Evolutionary conservation across 2,329 filamentous ascomycete genomes (phyloP).

Genomic region (Fusarium nodosum): DNA sequence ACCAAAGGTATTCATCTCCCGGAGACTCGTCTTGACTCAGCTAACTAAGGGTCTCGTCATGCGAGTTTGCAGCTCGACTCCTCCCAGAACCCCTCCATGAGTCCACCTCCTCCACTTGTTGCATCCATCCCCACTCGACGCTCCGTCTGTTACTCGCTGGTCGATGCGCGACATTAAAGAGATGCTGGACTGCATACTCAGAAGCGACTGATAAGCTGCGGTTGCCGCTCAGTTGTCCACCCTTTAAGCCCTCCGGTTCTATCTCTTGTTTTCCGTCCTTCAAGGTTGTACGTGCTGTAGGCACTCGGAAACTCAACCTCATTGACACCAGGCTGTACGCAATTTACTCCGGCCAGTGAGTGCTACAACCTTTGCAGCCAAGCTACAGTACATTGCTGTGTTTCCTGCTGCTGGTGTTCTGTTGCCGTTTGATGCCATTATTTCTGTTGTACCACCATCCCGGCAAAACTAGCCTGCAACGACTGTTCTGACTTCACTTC

Average conservation of each 20-base stretch:
- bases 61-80: constrained; percentile 42
- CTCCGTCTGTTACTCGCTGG: constrained; percentile 44
- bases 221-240: constrained; percentile 48
- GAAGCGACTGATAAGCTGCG: constrained; percentile 50
- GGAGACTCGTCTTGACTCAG: constrained; percentile 9
- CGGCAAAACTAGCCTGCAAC: constrained; percentile 37
- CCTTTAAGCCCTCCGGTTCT: constrained; percentile 44
- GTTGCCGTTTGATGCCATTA: constrained; percentile 29
- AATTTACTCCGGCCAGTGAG: constrained; percentile 26
- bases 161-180: constrained; percentile 46
- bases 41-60: constrained; percentile 34
- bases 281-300: constrained; percentile 40
- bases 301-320: constrained; percentile 30
- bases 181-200: constrained; percentile 43
- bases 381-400: constrained; percentile 17
- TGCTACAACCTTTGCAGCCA: constrained; percentile 35
- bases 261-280: constrained; percentile 39
- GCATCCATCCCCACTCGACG: constrained; percentile 41
- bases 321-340: constrained; percentile 33
- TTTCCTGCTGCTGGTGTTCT: constrained; percentile 26
- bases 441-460: constrained; percentile 44
- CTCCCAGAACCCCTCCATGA: constrained; percentile 46
- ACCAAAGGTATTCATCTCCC: constrained; percentile 7
- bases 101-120: constrained; percentile 47
- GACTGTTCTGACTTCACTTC: constrained; percentile 28